phyloP scores from a whole-genome alignment of 441 rosid species.

The Adansonia rubrostipa region DNA sequence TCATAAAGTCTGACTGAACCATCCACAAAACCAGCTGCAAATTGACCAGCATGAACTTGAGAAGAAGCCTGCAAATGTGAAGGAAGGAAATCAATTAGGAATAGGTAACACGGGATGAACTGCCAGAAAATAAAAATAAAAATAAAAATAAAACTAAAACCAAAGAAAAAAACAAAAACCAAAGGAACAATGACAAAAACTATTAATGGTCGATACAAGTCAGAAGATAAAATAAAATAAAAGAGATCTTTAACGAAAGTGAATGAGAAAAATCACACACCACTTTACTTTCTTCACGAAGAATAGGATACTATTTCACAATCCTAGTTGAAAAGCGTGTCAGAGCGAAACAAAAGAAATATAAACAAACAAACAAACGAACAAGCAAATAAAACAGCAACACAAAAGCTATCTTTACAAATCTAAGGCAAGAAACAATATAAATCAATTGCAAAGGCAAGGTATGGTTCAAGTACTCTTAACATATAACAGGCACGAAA shows the following conservation, averaged over 20 bases:
- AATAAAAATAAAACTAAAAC: background rate
- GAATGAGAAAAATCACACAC: background rate
- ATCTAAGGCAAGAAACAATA: background rate
- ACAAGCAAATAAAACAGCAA: background rate
- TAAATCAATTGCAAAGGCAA: background rate
- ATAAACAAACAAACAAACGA: background rate
- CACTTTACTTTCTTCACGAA: background rate
- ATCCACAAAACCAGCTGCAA: constrained; percentile 91
- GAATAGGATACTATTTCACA: background rate
- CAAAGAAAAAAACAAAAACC: background rate
- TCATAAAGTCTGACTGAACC: constrained; percentile 95
- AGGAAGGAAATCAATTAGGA: background rate
- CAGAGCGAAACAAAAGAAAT: background rate
- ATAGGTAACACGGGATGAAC: background rate
- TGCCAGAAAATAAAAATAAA: background rate
- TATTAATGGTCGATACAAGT: background rate
- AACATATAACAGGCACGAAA: background rate
- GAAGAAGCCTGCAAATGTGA: constrained; percentile 71
- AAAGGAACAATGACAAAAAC: background rate
- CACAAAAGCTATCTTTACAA: background rate
- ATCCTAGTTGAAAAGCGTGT: background rate
- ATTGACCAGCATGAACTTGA: constrained; percentile 87
- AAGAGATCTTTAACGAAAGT: background rate
- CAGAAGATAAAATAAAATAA: background rate
- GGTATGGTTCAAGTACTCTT: background rate